A percentile compares a stretch with the other conserved stretches of the same genome.
phyloP scores from a whole-genome alignment of 2,329 filamentous ascomycete species.

The Trichoderma gracile region DNA sequence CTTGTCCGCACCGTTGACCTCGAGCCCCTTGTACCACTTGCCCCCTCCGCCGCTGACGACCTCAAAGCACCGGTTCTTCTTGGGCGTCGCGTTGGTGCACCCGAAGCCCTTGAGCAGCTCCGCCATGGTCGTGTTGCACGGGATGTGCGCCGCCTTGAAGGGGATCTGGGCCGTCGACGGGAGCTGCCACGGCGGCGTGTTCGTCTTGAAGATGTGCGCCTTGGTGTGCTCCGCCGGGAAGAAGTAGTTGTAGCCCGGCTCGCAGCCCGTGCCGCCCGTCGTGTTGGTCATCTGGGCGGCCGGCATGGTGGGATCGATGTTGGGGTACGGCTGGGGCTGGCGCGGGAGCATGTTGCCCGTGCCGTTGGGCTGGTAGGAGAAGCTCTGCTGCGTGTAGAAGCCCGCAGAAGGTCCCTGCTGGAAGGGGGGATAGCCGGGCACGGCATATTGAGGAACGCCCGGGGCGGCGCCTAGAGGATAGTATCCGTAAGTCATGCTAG shows the following conservation, averaged over 20 bases:
- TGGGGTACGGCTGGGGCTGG: slow-evolving; percentile 45
- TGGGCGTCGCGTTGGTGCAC: slow-evolving; percentile 50
- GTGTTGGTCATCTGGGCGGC: slow-evolving; percentile 58
- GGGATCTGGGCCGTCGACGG: slow-evolving; percentile 44
- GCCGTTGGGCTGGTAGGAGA: slow-evolving; percentile 43
- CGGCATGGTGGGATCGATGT: slow-evolving; percentile 48
- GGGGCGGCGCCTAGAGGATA: slow-evolving; percentile 29
- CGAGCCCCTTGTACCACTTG: slow-evolving; percentile 59
- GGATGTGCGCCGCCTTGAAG: slow-evolving; percentile 55
- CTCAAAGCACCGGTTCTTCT: slow-evolving; percentile 60
- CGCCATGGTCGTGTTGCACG: slow-evolving; percentile 52
- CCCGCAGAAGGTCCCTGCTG: slow-evolving; percentile 29
- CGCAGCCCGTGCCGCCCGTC: slow-evolving; percentile 58
- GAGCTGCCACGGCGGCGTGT: slow-evolving; percentile 55
- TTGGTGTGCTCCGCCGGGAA: slow-evolving; percentile 60
- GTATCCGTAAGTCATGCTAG: slow-evolving; percentile 35
- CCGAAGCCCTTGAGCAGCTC: slow-evolving; percentile 62
- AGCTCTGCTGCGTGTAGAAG: slow-evolving; percentile 34
- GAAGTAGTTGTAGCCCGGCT: slow-evolving; percentile 65
- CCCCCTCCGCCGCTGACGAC: slow-evolving; percentile 57
- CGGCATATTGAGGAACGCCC: slow-evolving; percentile 21
- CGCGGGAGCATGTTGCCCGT: slow-evolving; percentile 41
- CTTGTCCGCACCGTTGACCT: slow-evolving; percentile 52
- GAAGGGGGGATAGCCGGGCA: slow-evolving; percentile 7
- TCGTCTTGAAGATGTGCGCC: slow-evolving; percentile 57